A percentile compares a stretch with the other conserved stretches of the same genome.
These are phyloP conservation scores for Metrosideros polymorpha DNA, from an alignment of 441 rosid species.

Conservation along the genomic window DNA sequence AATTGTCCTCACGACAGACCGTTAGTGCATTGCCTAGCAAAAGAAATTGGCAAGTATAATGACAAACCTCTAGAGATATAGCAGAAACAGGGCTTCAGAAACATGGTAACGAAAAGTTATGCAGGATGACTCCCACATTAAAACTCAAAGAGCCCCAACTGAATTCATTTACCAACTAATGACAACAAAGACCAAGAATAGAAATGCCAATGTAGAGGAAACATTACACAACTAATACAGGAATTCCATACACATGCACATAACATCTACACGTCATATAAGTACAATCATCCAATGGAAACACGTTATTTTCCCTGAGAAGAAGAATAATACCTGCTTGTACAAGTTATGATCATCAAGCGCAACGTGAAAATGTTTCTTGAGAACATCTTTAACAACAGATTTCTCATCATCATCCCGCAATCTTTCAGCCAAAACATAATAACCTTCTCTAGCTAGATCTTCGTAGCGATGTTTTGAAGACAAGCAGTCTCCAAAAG, in stretches of 20 bases:
- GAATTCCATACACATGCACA: not conserved
- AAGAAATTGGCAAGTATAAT: not conserved
- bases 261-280: not conserved
- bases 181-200: not conserved
- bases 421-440: conserved; percentile 90
- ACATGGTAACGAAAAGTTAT: not conserved
- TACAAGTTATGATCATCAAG: conserved; percentile 64
- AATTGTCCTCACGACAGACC: not conserved
- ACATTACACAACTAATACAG: not conserved
- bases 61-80: not conserved
- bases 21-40: not conserved
- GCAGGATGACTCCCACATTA: not conserved
- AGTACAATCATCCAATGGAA: not conserved
- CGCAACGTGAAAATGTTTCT: conserved; percentile 55
- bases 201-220: not conserved
- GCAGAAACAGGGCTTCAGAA: not conserved
- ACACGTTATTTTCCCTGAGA: not conserved
- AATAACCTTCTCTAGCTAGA: conserved; percentile 92
- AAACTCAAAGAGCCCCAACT: not conserved
- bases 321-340: conserved; percentile 37
- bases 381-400: conserved; percentile 76
- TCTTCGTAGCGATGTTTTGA: conserved; percentile 53
- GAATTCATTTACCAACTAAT: not conserved
- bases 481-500: conserved; percentile 19
- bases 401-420: conserved; percentile 80